phyloP scores from a whole-genome alignment of 2,329 filamentous ascomycete genomes.

The Hyphodiscus sp. region DNA sequence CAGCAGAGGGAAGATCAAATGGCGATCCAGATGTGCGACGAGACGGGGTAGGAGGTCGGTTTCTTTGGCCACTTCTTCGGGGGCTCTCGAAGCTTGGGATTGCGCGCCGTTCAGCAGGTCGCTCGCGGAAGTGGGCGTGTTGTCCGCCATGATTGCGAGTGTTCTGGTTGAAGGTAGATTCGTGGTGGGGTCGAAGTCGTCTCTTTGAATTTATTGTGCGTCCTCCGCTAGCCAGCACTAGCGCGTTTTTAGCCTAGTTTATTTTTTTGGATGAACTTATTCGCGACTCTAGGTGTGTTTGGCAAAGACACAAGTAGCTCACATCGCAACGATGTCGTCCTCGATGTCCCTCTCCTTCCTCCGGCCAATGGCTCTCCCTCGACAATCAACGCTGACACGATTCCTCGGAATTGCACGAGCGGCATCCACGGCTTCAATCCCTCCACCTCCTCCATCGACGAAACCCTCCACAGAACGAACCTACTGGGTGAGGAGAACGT shows the following conservation, averaged over 20 bases:
- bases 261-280: background rate
- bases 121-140: constrained; percentile 17
- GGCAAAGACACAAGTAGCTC: background rate
- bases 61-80: constrained; percentile 43
- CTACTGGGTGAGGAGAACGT: constrained; percentile 61
- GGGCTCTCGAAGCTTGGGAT: constrained; percentile 36
- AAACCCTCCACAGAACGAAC: constrained; percentile 15
- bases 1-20: constrained; percentile 92
- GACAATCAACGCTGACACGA: constrained; percentile 22
- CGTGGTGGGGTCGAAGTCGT: constrained; percentile 8
- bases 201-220: constrained; percentile 19
- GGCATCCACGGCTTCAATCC: constrained; percentile 6
- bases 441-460: constrained; percentile 1
- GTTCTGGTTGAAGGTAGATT: constrained; percentile 3
- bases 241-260: background rate
- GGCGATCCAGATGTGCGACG: constrained; percentile 86
- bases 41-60: constrained; percentile 70
- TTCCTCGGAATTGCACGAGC: constrained; percentile 21
- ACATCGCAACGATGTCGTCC: constrained; percentile 10
- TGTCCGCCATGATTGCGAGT: constrained; percentile 44
- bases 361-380: constrained; percentile 26
- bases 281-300: background rate
- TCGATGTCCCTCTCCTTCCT: constrained; percentile 27
- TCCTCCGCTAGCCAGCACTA: background rate
- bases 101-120: constrained; percentile 12